Base-by-base conservation (phyloP, 2,329 filamentous ascomycete species). In the Diaporthe capsici region DNA sequence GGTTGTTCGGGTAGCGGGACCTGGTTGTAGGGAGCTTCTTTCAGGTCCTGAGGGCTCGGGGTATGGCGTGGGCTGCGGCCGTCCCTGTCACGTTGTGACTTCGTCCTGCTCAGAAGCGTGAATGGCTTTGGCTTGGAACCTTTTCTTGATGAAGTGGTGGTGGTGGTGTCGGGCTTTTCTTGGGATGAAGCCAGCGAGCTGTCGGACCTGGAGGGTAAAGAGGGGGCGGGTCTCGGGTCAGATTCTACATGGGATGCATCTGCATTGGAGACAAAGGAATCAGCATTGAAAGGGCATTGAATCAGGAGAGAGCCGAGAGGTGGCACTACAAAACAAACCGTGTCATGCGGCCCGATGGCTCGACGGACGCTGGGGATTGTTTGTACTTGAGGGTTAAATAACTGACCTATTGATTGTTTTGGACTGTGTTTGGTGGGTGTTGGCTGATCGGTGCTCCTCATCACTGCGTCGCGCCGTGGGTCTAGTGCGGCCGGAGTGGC, bases 61-160 rank as follows among this genome's bases (percentile, higher is more conserved):
- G 70, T 76, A 7, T 76, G 75, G 55, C 75, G 75, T 58, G 73
- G 72, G 67, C 80, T 81, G 75, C 83, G 82, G 76, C 82, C 83
- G 72, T 89, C 88, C 80, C 86, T 89, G 76, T 90, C 88, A 77
- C 86, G 87, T 75, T 87, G 83, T 25, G 90, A 91, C 78, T 85
- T 87, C 75, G 86, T 86, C 57, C 90, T 89, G 76, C 86, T 85
- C 22, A 92, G 82, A 34, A 90, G 83, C 28, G 85, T 85, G 81
- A 92, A 92, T 12, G 88, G 85, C 76, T 91, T 92, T 20, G 87
- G 85, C 79, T 91, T 91, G 78, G 74, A 70, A n/a, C 81, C 84
- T 80, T 86, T 89, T 82, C 87, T 89, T 67, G 70, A 68, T 57
- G 74, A 57, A 57, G 78, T 73, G 72, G 81, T 71, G 67, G 78